Percentiles rank a stretch among this genome's conserved stretches.
phyloP scores from a whole-genome alignment of 768 basidiomycete species.

The Auricularia auricula-judae region DNA sequence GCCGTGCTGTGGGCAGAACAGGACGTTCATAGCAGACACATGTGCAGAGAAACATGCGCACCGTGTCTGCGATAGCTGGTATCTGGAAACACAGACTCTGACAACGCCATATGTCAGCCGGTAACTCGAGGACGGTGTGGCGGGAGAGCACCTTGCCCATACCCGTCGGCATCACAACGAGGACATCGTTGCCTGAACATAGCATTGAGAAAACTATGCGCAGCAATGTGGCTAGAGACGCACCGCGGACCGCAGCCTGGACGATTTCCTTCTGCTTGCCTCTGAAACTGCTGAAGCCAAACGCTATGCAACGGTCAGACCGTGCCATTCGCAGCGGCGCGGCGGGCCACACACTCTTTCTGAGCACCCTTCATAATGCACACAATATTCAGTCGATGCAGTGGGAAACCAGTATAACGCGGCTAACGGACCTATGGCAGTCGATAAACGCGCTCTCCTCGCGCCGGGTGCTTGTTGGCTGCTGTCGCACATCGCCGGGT shows the following conservation, averaged over 20 bases:
- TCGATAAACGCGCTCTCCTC: neutral
- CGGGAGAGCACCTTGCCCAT: constrained; percentile 65
- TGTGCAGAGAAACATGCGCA: constrained; percentile 17
- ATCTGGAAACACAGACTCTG: constrained; percentile 82
- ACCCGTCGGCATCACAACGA: constrained; percentile 77
- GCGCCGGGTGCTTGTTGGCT: neutral
- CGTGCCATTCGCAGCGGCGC: neutral
- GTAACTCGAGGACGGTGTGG: neutral
- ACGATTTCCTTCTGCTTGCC: constrained; percentile 73
- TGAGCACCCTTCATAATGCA: neutral
- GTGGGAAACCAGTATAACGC: neutral
- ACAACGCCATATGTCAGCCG: neutral
- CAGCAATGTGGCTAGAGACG: constrained; percentile 3
- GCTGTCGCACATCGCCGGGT: no score
- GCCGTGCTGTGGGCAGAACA: constrained; percentile 35
- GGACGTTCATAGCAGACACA: neutral
- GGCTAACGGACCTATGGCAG: neutral
- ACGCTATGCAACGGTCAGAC: constrained; percentile 31
- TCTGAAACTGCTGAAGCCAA: constrained; percentile 57
- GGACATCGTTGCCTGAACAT: constrained; percentile 50
- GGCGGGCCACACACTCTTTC: neutral
- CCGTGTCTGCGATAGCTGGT: constrained; percentile 58
- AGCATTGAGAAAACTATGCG: neutral
- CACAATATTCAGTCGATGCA: neutral
- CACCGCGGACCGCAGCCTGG: constrained; percentile 56